phyloP scores from a whole-genome alignment of 768 basidiomycete genomes.

The Lactarius indigo region DNA sequence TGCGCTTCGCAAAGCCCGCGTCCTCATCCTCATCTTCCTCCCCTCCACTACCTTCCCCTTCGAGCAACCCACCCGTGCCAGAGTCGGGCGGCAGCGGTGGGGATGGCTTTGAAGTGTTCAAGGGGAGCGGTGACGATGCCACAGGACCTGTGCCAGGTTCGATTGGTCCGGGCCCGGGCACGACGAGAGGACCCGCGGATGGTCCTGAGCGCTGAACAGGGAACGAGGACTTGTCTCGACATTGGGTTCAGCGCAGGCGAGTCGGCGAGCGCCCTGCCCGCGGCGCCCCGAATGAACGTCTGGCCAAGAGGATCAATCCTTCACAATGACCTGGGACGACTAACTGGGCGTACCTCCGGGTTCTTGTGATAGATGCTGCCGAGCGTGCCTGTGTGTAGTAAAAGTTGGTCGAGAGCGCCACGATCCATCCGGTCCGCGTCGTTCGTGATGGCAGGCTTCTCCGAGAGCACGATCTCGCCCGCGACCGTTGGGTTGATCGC shows the following conservation, averaged over 20 bases:
- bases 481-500: conserved; percentile 90
- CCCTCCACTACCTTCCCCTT: conserved; percentile 25
- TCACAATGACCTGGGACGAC: conserved; percentile 17
- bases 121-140: conserved; percentile 29
- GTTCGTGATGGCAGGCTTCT: conserved; percentile 96
- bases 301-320: conserved; percentile 36
- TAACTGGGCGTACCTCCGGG: conserved; percentile 63
- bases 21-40: conserved; percentile 33
- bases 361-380: conserved; percentile 98
- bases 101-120: conserved; percentile 25
- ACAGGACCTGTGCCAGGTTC: conserved; percentile 40
- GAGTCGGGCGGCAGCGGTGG: conserved; percentile 33
- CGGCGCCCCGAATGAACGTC: conserved; percentile 90
- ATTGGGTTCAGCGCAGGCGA: conserved; percentile 86
- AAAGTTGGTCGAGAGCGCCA: conserved; percentile 89
- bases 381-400: conserved; percentile 90
- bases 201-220: conserved; percentile 53
- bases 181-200: conserved; percentile 43
- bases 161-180: conserved; percentile 62
- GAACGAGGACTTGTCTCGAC: conserved; percentile 71
- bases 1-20: conserved; percentile 38
- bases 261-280: conserved; percentile 77
- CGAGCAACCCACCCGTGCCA: conserved; percentile 28
- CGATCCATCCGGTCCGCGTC: conserved; percentile 98
- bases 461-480: conserved; percentile 83